Evolutionary conservation across 2,329 filamentous ascomycete genomes (phyloP).

Genomic region (Coniella lustricola): DNA sequence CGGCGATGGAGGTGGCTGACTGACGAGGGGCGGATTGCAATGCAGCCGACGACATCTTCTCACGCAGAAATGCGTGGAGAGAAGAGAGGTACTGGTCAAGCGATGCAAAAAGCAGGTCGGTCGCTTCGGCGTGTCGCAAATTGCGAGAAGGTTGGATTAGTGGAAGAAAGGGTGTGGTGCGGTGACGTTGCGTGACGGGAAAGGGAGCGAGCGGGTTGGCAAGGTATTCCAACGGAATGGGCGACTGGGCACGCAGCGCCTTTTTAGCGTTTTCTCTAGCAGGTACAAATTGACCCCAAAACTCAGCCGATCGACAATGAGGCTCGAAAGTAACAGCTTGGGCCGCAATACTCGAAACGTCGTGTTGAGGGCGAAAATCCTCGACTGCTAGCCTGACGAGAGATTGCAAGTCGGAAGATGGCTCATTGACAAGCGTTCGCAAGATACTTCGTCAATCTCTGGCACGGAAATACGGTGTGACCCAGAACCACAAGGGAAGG

Average conservation of each 20-base stretch:
- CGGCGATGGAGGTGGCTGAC: slow-evolving; percentile 36
- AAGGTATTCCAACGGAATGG: background rate
- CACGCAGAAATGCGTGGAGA: slow-evolving; percentile 20
- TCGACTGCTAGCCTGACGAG: background rate
- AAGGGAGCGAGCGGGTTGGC: background rate
- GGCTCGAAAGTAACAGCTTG: background rate
- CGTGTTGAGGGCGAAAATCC: background rate
- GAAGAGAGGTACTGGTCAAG: background rate
- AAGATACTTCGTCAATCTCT: background rate
- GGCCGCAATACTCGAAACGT: slow-evolving; percentile 6
- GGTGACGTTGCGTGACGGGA: slow-evolving; percentile 1
- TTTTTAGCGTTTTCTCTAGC: background rate
- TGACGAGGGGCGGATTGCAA: slow-evolving; percentile 54
- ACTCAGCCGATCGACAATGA: background rate
- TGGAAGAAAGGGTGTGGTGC: background rate
- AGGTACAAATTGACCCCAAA: background rate
- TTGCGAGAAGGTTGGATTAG: background rate
- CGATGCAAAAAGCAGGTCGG: background rate
- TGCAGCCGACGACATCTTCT: slow-evolving; percentile 55
- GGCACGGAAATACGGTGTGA: no score
- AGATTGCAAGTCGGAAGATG: slow-evolving; percentile 5
- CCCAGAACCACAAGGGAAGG: no score
- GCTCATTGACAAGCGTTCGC: slow-evolving; percentile 11
- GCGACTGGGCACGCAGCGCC: background rate
- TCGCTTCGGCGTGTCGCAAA: background rate